Evolutionary conservation across 2,329 filamentous ascomycete genomes (phyloP).

Genomic region (Colletotrichum cereale): DNA sequence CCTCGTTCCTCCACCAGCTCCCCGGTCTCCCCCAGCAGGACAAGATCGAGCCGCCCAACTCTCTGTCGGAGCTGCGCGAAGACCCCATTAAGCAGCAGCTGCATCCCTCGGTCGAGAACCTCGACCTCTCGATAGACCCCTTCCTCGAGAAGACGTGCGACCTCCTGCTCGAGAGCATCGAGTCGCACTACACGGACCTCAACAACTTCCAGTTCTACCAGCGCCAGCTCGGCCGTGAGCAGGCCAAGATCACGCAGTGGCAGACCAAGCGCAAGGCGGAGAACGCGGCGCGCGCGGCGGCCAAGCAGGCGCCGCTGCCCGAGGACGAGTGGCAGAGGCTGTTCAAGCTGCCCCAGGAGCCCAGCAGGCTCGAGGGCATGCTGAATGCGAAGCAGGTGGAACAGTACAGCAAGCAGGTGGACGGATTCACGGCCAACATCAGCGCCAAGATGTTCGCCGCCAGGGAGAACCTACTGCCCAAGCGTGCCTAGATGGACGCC

Average conservation of each 20-base stretch:
- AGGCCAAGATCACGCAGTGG: slow-evolving; percentile 96
- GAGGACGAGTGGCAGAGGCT: slow-evolving; percentile 99
- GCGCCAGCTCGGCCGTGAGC: slow-evolving; percentile 91
- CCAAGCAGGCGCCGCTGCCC: slow-evolving; percentile 89
- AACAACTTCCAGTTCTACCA: slow-evolving; percentile 99
- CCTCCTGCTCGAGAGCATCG: slow-evolving; percentile 94
- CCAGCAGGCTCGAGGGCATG: slow-evolving; percentile 92
- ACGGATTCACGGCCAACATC: slow-evolving; percentile 92
- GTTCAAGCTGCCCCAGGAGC: slow-evolving; percentile 97
- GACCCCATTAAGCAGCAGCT: slow-evolving; percentile 75
- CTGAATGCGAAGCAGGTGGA: slow-evolving; percentile 96
- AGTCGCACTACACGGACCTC: slow-evolving; percentile 97
- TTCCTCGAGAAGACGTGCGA: slow-evolving; percentile 99
- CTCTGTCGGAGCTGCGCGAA: slow-evolving; percentile 81
- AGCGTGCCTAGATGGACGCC: slow-evolving; percentile 51
- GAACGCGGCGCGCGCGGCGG: slow-evolving; percentile 85
- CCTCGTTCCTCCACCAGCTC: slow-evolving; percentile 93
- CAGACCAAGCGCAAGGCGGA: slow-evolving; percentile 97
- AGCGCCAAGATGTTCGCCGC: slow-evolving; percentile 99
- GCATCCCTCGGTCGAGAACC: slow-evolving; percentile 87
- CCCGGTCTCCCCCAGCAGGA: slow-evolving; percentile 74
- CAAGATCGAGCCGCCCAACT: slow-evolving; percentile 81
- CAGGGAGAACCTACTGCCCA: slow-evolving; percentile 75
- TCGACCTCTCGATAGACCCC: slow-evolving; percentile 95
- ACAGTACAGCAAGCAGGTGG: slow-evolving; percentile 97